Evolutionary conservation across 1,139 yeast species (phyloP).

Genomic region (Kluyveromyces sp.): DNA sequence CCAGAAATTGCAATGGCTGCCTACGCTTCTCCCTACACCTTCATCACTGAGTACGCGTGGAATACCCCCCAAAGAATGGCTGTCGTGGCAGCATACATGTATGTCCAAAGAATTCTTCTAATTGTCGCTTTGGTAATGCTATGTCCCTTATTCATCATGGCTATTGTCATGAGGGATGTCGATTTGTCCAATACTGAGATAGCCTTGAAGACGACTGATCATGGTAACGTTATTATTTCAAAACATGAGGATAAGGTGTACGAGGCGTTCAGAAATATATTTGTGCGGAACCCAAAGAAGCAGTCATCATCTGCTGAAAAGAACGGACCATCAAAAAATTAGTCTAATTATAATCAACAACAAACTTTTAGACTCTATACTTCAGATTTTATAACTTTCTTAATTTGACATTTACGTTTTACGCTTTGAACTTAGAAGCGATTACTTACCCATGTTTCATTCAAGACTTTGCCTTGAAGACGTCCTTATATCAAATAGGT

Average conservation of each 20-base stretch:
- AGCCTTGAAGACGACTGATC: background rate
- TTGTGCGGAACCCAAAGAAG: background rate
- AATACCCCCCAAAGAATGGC: slow-evolving; percentile 50
- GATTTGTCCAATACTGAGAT: slow-evolving; percentile 27
- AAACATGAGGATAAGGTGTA: background rate
- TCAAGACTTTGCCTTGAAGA: no score
- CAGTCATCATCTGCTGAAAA: background rate
- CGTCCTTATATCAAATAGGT: no score
- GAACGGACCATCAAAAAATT: background rate
- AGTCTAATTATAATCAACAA: background rate
- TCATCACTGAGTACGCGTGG: slow-evolving; percentile 42
- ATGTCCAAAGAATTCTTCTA: slow-evolving; percentile 42
- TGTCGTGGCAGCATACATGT: slow-evolving; percentile 47
- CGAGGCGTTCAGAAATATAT: background rate
- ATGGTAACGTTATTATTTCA: background rate
- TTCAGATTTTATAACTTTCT: no score
- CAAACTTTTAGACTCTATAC: background rate
- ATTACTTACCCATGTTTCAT: no score
- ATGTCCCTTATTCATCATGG: slow-evolving; percentile 34
- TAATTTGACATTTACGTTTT: no score
- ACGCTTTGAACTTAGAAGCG: no score
- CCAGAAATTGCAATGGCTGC: slow-evolving; percentile 38
- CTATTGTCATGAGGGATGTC: slow-evolving; percentile 50
- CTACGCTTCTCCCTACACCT: slow-evolving; percentile 45
- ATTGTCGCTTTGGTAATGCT: slow-evolving; percentile 40